These are phyloP conservation scores for Paramecium sonneborni DNA, from an alignment of 73 alveolate genomes.

Conservation along the genomic window DNA sequence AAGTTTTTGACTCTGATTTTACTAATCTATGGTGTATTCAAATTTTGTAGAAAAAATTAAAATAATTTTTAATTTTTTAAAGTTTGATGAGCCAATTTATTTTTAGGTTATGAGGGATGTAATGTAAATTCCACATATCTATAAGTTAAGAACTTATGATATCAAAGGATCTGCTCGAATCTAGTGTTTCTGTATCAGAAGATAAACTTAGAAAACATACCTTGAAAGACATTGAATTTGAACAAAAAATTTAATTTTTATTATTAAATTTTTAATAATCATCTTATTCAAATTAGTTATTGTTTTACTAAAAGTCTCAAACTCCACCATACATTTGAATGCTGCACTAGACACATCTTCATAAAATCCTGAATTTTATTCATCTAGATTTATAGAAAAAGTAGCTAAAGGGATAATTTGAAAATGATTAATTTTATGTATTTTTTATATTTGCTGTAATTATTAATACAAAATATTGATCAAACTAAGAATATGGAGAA, in stretches of 20 bases:
- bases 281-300: neutral
- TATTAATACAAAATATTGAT: too few relatives aligned
- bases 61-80: neutral
- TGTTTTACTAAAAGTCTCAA: too few relatives aligned
- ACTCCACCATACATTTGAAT: neutral
- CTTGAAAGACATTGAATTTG: neutral
- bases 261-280: neutral
- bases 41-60: neutral
- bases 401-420: neutral
- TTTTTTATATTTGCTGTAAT: too few relatives aligned
- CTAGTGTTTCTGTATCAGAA: neutral
- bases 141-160: slow-evolving; percentile 1
- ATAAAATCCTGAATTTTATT: neutral
- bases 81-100: neutral
- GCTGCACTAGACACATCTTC: neutral
- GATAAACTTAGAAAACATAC: neutral
- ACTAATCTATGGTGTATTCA: neutral
- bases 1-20: neutral
- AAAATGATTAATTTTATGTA: too few relatives aligned
- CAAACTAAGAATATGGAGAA: too few relatives aligned
- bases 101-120: neutral
- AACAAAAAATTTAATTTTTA: neutral
- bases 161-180: neutral
- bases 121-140: neutral
- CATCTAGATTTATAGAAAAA: neutral